Conservation (phyloP, 2,329 filamentous ascomycete species). For the Fusarium tricinctum region DNA sequence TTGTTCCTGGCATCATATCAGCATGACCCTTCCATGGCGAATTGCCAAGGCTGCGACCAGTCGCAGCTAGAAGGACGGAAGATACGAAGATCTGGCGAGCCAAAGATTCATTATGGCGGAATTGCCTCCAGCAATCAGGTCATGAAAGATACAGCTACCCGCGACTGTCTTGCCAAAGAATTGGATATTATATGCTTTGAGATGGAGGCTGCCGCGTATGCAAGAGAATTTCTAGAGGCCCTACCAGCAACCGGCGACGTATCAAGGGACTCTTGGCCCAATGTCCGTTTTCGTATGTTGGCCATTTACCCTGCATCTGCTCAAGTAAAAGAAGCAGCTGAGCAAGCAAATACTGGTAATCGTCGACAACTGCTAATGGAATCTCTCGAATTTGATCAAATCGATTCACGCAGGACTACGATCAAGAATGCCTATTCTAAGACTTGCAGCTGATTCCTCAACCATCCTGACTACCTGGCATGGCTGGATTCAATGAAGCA, state of each 20-base stretch:
- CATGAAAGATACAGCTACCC: rapidly evolving
- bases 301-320: too few relatives aligned
- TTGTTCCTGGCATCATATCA: rapidly evolving
- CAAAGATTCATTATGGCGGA: not conserved
- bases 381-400: constrained; percentile 41
- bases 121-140: not conserved
- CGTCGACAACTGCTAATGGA: constrained; percentile 37
- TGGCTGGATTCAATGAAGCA: constrained; percentile 21
- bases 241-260: too few relatives aligned
- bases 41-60: too few relatives aligned
- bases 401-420: not conserved
- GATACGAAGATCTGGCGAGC: not conserved
- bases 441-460: constrained; percentile 43
- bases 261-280: too few relatives aligned
- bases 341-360: too few relatives aligned
- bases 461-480: not conserved
- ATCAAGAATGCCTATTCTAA: constrained; percentile 48
- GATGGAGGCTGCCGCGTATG: not conserved
- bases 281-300: too few relatives aligned
- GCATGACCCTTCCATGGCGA: not conserved
- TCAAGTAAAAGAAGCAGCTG: too few relatives aligned
- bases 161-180: not conserved
- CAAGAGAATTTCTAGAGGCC: not conserved
- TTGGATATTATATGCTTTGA: not conserved
- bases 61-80: rapidly evolving